A percentile compares a stretch with the other conserved stretches of the same genome.
Conservation (phyloP, 2,329 filamentous ascomycete species). For the Fusarium subtropicale region DNA sequence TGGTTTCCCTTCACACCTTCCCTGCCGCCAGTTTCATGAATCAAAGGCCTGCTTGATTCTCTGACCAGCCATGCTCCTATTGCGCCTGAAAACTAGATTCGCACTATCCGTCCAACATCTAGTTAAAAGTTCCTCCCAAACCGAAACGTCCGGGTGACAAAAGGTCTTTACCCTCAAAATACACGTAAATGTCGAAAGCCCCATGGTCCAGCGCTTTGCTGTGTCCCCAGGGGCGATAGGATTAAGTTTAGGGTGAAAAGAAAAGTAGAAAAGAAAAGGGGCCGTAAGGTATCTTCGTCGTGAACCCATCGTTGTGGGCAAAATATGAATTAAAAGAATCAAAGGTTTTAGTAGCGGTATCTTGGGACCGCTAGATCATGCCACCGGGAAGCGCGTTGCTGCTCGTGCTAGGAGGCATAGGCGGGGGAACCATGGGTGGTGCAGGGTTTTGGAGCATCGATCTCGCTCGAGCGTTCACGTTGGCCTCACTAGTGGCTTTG, state of each 20-base stretch:
- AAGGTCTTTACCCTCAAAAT: constrained; percentile 30
- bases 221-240: background rate
- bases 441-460: constrained; percentile 45
- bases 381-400: constrained; percentile 55
- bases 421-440: constrained; percentile 45
- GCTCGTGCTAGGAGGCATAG: constrained; percentile 46
- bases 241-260: constrained; percentile 29
- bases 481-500: constrained; percentile 58
- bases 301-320: constrained; percentile 34
- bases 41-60: constrained; percentile 52
- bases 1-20: constrained; percentile 26
- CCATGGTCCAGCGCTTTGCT: constrained; percentile 2
- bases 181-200: constrained; percentile 20
- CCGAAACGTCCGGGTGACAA: constrained; percentile 33
- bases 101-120: constrained; percentile 29
- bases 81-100: constrained; percentile 43
- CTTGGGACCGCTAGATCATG: constrained; percentile 56
- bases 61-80: constrained; percentile 34
- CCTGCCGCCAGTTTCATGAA: constrained; percentile 44
- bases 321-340: constrained; percentile 33
- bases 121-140: constrained; percentile 17
- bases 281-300: constrained; percentile 42
- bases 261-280: constrained; percentile 22
- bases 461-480: constrained; percentile 49
- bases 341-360: constrained; percentile 24